A percentile compares a stretch with the other conserved stretches of the same genome.
These are phyloP conservation scores for Botryotinia convoluta DNA, from an alignment of 2,329 filamentous ascomycete genomes.

Conservation along the genomic window DNA sequence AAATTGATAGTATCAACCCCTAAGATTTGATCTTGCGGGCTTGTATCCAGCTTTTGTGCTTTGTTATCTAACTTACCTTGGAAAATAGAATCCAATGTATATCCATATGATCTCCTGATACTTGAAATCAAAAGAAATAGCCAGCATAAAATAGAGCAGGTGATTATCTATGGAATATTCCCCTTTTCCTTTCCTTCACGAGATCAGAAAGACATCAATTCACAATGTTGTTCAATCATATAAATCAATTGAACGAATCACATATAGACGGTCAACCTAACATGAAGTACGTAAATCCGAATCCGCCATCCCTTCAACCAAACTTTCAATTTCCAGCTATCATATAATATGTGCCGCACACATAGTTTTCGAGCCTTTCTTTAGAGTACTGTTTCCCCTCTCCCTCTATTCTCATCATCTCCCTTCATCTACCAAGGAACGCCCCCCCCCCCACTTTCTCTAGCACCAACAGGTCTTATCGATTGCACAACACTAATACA, in stretches of 20 bases:
- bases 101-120: background rate
- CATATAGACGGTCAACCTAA: background rate
- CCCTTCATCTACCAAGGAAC: background rate
- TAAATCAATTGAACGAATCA: rapidly evolving
- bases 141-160: background rate
- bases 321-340: background rate
- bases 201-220: background rate
- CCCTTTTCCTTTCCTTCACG: background rate
- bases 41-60: background rate
- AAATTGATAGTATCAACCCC: background rate
- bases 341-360: background rate
- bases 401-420: background rate
- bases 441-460: too few species aligned
- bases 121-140: background rate
- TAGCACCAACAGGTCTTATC: rapidly evolving
- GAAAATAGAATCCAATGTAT: background rate
- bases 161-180: background rate
- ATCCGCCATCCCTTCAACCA: background rate
- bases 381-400: too few species aligned
- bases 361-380: background rate
- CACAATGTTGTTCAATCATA: background rate
- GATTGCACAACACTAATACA: background rate
- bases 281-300: background rate
- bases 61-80: background rate
- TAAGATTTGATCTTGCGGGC: background rate